A percentile compares a stretch with the other conserved stretches of the same genome.
Conservation (phyloP, 1,139 yeast genomes). For the Pichia sp. region DNA sequence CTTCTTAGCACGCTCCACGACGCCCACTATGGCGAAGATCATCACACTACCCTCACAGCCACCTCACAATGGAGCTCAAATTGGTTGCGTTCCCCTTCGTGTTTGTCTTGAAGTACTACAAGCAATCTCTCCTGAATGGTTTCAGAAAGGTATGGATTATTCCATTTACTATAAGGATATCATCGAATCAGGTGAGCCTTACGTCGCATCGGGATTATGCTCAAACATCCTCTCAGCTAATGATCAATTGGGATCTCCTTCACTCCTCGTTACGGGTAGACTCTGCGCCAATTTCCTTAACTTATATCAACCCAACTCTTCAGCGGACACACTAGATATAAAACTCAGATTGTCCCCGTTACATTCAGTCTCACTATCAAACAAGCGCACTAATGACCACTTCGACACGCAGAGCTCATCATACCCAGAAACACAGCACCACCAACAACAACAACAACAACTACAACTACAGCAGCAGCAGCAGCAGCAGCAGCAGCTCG, state of each 20-base stretch:
- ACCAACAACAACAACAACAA: too few relatives aligned
- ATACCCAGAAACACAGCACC: too few relatives aligned
- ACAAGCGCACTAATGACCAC: too few relatives aligned
- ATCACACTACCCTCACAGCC: constrained; percentile 34
- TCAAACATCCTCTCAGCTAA: constrained; percentile 34
- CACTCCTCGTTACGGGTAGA: constrained; percentile 54
- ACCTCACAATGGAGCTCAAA: constrained; percentile 29
- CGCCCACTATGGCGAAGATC: constrained; percentile 39
- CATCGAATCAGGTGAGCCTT: constrained; percentile 70
- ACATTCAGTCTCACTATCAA: too few relatives aligned
- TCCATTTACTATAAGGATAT: constrained; percentile 69
- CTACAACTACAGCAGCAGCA: too few relatives aligned
- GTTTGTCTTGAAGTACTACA: constrained; percentile 45
- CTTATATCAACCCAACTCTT: constrained; percentile 35
- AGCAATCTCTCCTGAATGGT: constrained; percentile 53
- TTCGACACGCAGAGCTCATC: too few relatives aligned
- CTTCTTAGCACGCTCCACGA: constrained; percentile 48
- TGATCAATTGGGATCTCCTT: too few relatives aligned
- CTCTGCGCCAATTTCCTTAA: constrained; percentile 56
- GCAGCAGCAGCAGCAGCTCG: too few relatives aligned
- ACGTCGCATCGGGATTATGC: constrained; percentile 63
- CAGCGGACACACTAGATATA: constrained; percentile 58
- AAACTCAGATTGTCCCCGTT: constrained; percentile 48
- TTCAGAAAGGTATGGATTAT: constrained; percentile 43
- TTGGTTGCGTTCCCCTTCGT: constrained; percentile 53